Evolutionary conservation across 805 yeast species (phyloP).

Genomic region (Pichia insulana): DNA sequence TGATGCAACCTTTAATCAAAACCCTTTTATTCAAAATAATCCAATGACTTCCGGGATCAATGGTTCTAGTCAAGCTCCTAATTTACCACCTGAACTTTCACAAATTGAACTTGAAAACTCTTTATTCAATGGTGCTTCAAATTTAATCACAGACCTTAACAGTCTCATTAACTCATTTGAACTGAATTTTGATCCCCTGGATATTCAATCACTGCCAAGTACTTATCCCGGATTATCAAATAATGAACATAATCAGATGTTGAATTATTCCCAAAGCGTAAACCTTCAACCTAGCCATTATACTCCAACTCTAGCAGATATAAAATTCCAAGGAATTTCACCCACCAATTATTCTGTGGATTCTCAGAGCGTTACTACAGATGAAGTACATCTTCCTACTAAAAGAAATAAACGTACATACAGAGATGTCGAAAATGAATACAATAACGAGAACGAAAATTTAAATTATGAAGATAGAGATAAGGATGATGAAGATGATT

Average conservation of each 20-base stretch:
- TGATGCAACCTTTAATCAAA: neutral
- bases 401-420: too few species aligned
- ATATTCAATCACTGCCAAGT: neutral
- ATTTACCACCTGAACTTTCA: neutral
- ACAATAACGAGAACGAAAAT: neutral
- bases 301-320: constrained; percentile 2
- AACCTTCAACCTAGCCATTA: neutral
- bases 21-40: neutral
- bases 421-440: neutral
- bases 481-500: constrained; percentile 1
- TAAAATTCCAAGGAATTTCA: constrained; percentile 15
- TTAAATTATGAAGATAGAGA: constrained; percentile 3
- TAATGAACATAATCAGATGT: too few species aligned
- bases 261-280: too few species aligned
- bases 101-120: constrained; percentile 24
- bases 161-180: constrained; percentile 27
- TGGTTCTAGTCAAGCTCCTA: neutral
- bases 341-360: constrained; percentile 19
- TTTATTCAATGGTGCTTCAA: constrained; percentile 28
- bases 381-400: neutral
- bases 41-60: neutral
- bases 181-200: constrained; percentile 12
- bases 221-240: constrained; percentile 5
- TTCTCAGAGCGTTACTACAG: constrained; percentile 8
- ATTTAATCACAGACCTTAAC: constrained; percentile 29